A percentile compares a stretch with the other conserved stretches of the same genome.
phyloP scores from a whole-genome alignment of 306 rosid genomes.

The Ormosia semicastrata region DNA sequence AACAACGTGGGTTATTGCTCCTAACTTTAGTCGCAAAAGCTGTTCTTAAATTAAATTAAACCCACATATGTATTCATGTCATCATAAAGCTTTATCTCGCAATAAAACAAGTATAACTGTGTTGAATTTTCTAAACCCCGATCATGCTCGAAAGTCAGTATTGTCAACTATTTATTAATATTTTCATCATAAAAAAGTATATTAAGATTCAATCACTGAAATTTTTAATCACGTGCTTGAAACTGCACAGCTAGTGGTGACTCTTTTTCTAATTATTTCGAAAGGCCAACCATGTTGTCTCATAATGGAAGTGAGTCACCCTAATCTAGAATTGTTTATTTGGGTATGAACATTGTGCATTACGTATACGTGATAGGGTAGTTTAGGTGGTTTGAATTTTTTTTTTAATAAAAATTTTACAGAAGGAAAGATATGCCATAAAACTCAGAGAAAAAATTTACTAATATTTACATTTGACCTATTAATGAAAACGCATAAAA shows the following conservation, averaged over 20 bases:
- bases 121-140: slow-evolving; percentile 5
- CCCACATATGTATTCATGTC: neutral
- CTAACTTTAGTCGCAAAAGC: neutral
- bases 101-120: neutral
- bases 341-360: slow-evolving; percentile 9
- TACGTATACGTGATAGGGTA: slow-evolving; percentile 18
- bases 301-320: slow-evolving; percentile 28
- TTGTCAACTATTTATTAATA: slow-evolving; percentile 31
- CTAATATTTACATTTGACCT: neutral
- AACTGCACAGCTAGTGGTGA: slow-evolving; percentile 14
- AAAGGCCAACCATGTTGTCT: slow-evolving; percentile 33
- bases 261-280: neutral
- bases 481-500: neutral
- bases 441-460: neutral
- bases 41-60: neutral
- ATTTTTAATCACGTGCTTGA: slow-evolving; percentile 42
- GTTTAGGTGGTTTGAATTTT: slow-evolving; percentile 38
- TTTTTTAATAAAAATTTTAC: neutral
- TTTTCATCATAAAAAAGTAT: neutral
- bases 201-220: neutral
- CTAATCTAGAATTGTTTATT: slow-evolving; percentile 21
- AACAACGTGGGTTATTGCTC: neutral
- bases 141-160: slow-evolving; percentile 28
- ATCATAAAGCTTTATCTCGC: neutral
- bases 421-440: neutral